phyloP scores from a whole-genome alignment of 441 rosid genomes.

The Croton laevigatus region DNA sequence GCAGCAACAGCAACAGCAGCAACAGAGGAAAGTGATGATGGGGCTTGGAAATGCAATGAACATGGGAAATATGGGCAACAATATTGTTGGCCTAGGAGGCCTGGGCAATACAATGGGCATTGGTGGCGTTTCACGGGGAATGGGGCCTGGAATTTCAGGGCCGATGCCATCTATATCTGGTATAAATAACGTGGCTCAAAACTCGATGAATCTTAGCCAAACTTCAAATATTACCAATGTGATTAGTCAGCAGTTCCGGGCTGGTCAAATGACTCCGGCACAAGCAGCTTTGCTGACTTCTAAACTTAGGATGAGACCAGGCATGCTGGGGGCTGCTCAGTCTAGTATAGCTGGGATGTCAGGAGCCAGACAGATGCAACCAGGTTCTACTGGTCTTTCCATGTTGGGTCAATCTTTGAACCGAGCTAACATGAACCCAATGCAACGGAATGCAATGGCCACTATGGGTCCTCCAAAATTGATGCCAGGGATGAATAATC shows the following conservation, averaged over 20 bases:
- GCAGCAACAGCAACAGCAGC: constrained; percentile 52
- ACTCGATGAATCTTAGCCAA: constrained; percentile 54
- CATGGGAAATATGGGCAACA: constrained; percentile 64
- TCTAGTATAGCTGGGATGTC: constrained; percentile 63
- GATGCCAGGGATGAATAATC: constrained; percentile 66
- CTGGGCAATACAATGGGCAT: constrained; percentile 58
- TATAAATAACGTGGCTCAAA: constrained; percentile 63
- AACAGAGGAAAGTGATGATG: constrained; percentile 69
- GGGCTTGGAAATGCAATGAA: constrained; percentile 62
- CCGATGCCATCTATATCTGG: constrained; percentile 62
- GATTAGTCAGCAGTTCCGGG: constrained; percentile 61
- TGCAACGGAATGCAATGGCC: constrained; percentile 65
- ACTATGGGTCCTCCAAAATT: constrained; percentile 91
- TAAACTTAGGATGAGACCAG: constrained; percentile 37
- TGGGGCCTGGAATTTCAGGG: constrained; percentile 70
- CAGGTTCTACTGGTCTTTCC: constrained; percentile 56
- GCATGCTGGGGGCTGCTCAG: constrained; percentile 57
- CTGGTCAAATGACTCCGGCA: constrained; percentile 43
- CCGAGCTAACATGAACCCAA: constrained; percentile 54
- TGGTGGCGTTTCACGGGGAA: constrained; percentile 62
- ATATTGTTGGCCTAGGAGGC: constrained; percentile 65
- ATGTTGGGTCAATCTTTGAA: constrained; percentile 60
- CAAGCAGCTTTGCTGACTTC: constrained; percentile 38
- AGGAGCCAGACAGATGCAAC: constrained; percentile 72
- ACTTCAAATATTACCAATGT: constrained; percentile 47